Evolutionary conservation across 305 asterid species (phyloP).

Genomic region (Ilex paraguariensis): DNA sequence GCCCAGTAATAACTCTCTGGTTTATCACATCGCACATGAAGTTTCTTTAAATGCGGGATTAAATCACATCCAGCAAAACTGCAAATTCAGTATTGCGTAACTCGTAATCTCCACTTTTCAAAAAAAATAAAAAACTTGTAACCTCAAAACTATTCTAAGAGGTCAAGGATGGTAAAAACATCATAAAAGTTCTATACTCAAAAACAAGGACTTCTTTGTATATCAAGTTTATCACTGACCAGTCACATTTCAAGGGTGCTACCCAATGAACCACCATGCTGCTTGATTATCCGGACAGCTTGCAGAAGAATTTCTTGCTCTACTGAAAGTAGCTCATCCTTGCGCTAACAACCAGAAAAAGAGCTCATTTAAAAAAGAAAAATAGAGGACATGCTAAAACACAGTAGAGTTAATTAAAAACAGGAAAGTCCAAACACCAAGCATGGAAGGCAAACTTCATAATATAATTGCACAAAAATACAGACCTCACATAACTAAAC

Average conservation of each 20-base stretch:
- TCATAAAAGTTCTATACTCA: no score
- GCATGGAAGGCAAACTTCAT: background rate
- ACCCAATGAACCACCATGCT: constrained; percentile 61
- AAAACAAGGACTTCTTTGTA: constrained; percentile 2
- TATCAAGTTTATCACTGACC: constrained; percentile 4
- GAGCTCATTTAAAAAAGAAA: background rate
- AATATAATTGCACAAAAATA: no score
- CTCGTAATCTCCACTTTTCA: no score
- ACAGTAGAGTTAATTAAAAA: constrained; percentile 4
- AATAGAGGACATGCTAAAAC: background rate
- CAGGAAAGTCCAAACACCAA: background rate
- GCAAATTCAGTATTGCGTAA: no score
- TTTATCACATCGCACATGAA: no score
- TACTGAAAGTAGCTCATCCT: constrained; percentile 33
- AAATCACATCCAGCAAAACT: no score
- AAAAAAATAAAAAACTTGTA: no score
- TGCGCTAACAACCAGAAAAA: constrained; percentile 40
- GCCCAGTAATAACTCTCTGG: no score
- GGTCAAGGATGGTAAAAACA: no score
- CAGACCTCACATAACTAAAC: background rate
- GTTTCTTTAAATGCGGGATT: no score
- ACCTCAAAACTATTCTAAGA: no score
- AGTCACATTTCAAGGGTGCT: constrained; percentile 23
- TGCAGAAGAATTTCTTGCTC: constrained; percentile 73
- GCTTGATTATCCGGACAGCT: constrained; percentile 60